Conservation (phyloP, 345 rosid species). For the Aquilaria yunnanensis region DNA sequence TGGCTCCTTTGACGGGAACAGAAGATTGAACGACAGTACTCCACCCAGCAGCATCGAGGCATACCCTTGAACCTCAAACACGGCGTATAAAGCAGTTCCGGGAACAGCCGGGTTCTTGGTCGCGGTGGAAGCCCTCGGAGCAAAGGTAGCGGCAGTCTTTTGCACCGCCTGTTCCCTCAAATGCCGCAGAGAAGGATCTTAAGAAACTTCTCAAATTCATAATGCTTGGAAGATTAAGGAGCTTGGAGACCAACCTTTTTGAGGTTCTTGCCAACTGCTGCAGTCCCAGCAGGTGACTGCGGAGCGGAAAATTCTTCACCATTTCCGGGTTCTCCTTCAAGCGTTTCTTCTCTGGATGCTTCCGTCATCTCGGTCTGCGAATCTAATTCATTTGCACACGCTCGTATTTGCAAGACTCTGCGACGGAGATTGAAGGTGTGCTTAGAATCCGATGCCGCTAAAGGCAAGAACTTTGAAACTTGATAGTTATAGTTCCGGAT, state of each 20-base stretch:
- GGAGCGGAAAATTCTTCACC: constrained; percentile 14
- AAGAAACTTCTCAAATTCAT: background rate
- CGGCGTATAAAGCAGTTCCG: constrained; percentile 68
- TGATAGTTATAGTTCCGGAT: constrained; percentile 21
- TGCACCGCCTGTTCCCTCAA: constrained; percentile 56
- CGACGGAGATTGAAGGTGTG: constrained; percentile 10
- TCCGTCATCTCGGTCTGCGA: constrained; percentile 20
- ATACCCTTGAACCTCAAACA: constrained; percentile 91
- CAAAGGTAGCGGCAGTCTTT: constrained; percentile 93
- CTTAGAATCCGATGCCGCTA: constrained; percentile 6
- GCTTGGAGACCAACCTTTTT: constrained; percentile 46
- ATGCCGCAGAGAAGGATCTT: background rate
- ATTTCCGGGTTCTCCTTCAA: constrained; percentile 16
- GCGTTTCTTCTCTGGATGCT: constrained; percentile 23
- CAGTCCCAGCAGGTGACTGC: constrained; percentile 17
- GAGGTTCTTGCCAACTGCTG: constrained; percentile 62
- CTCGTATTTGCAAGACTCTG: constrained; percentile 26
- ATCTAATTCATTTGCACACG: constrained; percentile 42
- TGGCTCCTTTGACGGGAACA: constrained; percentile 84
- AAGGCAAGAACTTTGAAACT: constrained; percentile 14
- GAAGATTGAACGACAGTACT: constrained; percentile 76
- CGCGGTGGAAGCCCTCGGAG: constrained; percentile 92
- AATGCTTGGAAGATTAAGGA: background rate
- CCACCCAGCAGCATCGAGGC: constrained; percentile 76
- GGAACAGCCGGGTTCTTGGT: constrained; percentile 89